Base-by-base conservation (phyloP, 257 asterid species). In the Solanum boliviense region DNA sequence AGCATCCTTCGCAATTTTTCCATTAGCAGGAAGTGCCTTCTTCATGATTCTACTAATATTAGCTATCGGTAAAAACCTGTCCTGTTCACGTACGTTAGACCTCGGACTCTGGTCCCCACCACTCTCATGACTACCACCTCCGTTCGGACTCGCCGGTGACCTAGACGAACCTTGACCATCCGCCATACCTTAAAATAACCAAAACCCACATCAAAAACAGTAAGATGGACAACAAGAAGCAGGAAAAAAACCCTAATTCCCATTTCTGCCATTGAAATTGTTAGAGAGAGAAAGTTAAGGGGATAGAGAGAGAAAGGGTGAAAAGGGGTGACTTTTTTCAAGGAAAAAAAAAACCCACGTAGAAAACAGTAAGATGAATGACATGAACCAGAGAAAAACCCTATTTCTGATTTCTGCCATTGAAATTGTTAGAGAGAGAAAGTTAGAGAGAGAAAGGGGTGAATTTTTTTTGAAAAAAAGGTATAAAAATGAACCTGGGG, bases 1-100 rank as follows among this genome's bases (percentile, higher is more conserved):
- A 60, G 98, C 95, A 90, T 95, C 98, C 89, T 95, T 94, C 4
- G 98, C 96, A 84, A 94, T 93, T 90, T 95, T 95, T 15, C 98
- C 98, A 18, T 95, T 95, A 0, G 95, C 90, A 11, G 98, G 98
- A 16, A 95, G 94, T 44, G 91, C 95, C 92, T 93, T 95, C 94
- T 94, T 95, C 98, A 95, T 95, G 88, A 95, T 94, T 91, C 98
- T 91, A 87, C 96, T 91, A 56, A 95, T 94, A 86, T 95, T 95
- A 41, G 98, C 98, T 7, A 95, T 93, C 25, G 98, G 98, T 88
- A 95, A 86, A 86, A 93, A 95, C 92, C 98, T 92, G 41, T 95
- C 98, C 88, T 94, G 96, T 88, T 95, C 98, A 27, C 98, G 93
- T 73, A 94, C 95, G 9, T 92, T 90, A n/a, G 98, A 91, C 88